Base-by-base conservation (phyloP, 495 filamentous ascomycete genomes). In the Penicillium ucsense region DNA sequence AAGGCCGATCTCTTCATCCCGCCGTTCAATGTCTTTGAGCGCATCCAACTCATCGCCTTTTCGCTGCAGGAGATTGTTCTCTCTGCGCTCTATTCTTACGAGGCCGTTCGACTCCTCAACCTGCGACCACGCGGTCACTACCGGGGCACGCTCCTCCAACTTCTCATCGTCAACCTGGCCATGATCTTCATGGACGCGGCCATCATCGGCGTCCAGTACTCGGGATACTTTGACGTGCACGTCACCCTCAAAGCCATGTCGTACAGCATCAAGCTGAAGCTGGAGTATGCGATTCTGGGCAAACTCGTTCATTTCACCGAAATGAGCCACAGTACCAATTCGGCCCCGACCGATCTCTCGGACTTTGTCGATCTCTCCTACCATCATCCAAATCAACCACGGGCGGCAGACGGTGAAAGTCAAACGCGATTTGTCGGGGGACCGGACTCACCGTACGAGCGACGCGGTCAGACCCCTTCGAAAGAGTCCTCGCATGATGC, bases 261-360 rank as follows among this genome's bases (percentile, higher is more conserved):
- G 4, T 81, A 80, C 54, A 75, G 75, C 52, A 53, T 80, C 47
- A 82, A 82, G 56, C 62, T 82, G 44, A 78, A 76, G 48, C 51
- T 78, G 31, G 77, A 82, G 56, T 74, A 75, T 49, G 62, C 60
- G 40, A 68, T 81, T 34, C 61, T 80, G 33, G 71, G 74, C 53
- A 67, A 65, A 41, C 53, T 75, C 11, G 66, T 75, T 28, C 48
- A 51, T 20, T 59, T 63, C 38, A 50, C 62, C 0, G 51, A 62
- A 27, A 49, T 50, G 46, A 37, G 49, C 30, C 48, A 57, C 37
- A 53, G 49, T 46, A 43, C 41, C 31, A 49, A 38, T 31, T 60
- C 59, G 6, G 35, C 38, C 6, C 54, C 56, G 1, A 62, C 59
- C 39, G 59, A 62, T 35, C 45, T 62, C 8, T 57, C 59, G 9